Conservation (phyloP, 164 flowering plant genomes). For the Piper longum region DNA sequence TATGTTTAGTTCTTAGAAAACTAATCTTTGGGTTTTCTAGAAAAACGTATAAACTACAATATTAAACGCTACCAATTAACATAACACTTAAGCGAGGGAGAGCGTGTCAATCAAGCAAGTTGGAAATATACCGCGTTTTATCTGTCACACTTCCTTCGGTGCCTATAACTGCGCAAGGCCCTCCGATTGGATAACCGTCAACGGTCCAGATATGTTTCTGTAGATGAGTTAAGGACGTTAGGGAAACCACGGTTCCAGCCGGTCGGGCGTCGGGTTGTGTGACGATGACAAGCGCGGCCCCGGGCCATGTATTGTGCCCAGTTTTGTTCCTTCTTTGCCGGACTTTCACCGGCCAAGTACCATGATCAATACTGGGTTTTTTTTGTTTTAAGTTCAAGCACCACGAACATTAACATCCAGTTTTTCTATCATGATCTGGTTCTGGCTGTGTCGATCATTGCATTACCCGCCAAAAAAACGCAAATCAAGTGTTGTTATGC, state of each 20-base stretch:
- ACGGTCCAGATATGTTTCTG: not conserved
- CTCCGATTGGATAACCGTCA: constrained; percentile 1
- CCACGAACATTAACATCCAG: too few species aligned
- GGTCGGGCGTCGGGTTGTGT: constrained; percentile 1
- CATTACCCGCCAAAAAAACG: too few species aligned
- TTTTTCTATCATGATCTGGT: too few species aligned
- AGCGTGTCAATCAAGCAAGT: constrained; percentile 12
- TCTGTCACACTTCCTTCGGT: constrained; percentile 3
- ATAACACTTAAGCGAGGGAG: not conserved
- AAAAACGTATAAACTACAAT: too few species aligned
- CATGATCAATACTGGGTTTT: too few species aligned
- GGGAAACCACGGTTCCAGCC: not conserved
- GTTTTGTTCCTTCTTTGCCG: not conserved
- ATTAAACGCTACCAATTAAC: too few species aligned
- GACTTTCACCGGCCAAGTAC: not conserved
- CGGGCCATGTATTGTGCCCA: constrained; percentile 14
- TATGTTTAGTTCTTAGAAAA: too few species aligned
- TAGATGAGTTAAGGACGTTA: constrained; percentile 1
- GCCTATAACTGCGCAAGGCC: not conserved
- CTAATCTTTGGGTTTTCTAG: too few species aligned
- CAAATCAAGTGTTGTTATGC: too few species aligned
- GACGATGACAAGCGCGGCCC: constrained; percentile 14
- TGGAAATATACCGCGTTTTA: constrained; percentile 3
- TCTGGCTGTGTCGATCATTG: too few species aligned
- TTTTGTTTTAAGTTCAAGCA: too few species aligned